These are phyloP conservation scores for Aspergillus carbonarius DNA, from an alignment of 2,329 filamentous ascomycete genomes.

Conservation along the genomic window DNA sequence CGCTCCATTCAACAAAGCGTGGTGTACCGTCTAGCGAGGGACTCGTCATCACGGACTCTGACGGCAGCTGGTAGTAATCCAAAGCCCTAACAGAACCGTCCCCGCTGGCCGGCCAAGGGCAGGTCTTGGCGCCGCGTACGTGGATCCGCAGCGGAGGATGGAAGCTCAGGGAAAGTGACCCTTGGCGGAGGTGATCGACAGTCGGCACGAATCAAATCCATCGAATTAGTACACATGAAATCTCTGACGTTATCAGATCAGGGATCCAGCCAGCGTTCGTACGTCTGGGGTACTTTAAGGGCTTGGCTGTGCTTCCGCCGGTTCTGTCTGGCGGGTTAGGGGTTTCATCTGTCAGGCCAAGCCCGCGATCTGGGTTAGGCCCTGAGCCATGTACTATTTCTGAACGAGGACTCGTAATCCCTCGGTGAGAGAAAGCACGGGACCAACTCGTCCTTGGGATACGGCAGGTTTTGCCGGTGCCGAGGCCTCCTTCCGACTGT, in stretches of 20 bases:
- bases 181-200: not conserved
- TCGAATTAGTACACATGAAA: not conserved
- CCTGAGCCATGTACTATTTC: not conserved
- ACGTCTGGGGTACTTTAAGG: constrained; percentile 3
- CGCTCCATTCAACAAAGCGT: not conserved
- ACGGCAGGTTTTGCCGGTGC: not conserved
- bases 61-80: not conserved
- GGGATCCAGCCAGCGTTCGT: not conserved
- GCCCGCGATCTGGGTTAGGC: not conserved
- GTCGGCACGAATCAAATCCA: not conserved
- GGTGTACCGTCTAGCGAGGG: not conserved
- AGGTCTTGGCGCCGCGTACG: constrained; percentile 17
- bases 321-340: not conserved
- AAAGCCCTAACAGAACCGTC: not conserved
- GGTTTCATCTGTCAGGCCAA: not conserved
- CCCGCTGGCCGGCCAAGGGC: not conserved
- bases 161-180: not conserved
- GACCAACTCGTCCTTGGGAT: not conserved
- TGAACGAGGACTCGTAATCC: not conserved
- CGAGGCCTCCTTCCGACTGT: no score
- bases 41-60: not conserved
- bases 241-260: not conserved
- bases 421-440: not conserved
- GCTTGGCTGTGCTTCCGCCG: constrained; percentile 1
- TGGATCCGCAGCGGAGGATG: constrained; percentile 6